These are phyloP conservation scores for Ceratocystis huliohia DNA, from an alignment of 2,329 filamentous ascomycete species.

Conservation along the genomic window DNA sequence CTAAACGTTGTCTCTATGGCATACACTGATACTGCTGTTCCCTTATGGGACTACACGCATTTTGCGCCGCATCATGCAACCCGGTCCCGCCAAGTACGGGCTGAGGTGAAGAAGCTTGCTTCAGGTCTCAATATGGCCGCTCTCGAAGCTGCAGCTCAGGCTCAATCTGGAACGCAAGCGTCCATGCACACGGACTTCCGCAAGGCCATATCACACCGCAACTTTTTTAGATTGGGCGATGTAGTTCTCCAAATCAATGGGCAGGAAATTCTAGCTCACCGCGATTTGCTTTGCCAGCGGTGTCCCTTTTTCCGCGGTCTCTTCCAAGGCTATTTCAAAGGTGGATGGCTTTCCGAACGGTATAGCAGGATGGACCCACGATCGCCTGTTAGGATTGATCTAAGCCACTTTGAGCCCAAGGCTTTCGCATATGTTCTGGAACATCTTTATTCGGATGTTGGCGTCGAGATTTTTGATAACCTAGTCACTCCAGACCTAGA, in stretches of 20 bases:
- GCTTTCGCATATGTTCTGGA: conserved; percentile 69
- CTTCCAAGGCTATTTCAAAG: conserved; percentile 75
- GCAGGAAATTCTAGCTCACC: conserved; percentile 61
- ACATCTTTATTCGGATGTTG: conserved; percentile 73
- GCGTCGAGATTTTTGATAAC: conserved; percentile 68
- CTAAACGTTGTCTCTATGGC: conserved; percentile 68
- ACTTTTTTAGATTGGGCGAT: conserved; percentile 70
- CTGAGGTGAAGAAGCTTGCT: conserved; percentile 79
- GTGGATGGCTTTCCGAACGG: conserved; percentile 65
- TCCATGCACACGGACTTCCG: conserved; percentile 59
- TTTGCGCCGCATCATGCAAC: conserved; percentile 52
- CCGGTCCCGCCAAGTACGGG: conserved; percentile 66
- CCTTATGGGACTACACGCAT: conserved; percentile 73
- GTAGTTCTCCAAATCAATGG: conserved; percentile 66
- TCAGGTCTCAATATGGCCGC: conserved; percentile 54
- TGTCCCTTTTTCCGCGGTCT: conserved; percentile 88
- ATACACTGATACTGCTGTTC: conserved; percentile 68
- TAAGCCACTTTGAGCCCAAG: conserved; percentile 62
- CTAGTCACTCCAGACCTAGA: conserved; percentile 60
- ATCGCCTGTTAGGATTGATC: conserved; percentile 53
- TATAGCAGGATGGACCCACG: conserved; percentile 27
- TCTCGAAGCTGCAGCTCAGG: conserved; percentile 63
- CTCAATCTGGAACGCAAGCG: conserved; percentile 54
- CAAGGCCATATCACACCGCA: conserved; percentile 51
- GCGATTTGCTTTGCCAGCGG: conserved; percentile 62